Base-by-base conservation (phyloP, 352 stramenopile species). In the Phytophthora sansomeana region DNA sequence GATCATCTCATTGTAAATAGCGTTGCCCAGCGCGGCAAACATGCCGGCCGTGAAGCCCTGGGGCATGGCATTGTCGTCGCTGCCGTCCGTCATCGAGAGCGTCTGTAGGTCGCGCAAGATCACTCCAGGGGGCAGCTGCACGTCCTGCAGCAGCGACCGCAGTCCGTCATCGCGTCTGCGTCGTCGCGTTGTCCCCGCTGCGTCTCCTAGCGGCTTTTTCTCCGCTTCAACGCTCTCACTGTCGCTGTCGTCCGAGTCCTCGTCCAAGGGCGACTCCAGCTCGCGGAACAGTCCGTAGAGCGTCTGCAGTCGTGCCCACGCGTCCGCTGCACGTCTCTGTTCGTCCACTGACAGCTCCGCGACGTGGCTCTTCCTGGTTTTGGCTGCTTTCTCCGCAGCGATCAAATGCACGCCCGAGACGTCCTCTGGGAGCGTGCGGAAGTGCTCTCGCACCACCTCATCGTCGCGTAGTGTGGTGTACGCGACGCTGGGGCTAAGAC, bases 21-120 rank as follows among this genome's bases (percentile, higher is more conserved):
- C 83, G 56, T 90, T 78, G n/a, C 85, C 85, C 17, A 94, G 58
- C 42, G 75, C 72, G 7, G 67, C 66, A 55, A 94, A 94, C 83
- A 91, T 90, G 29, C 80, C 67, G 16, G 85, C 63, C 28, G 83
- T 88, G 60, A 94, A 94, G 13, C 85, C 85, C 42, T 91, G 78
- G 0, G 85, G 81, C 56, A 91, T 69, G 29, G 48, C 75, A 32
- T 75, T 62, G 26, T 74, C 48, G 47, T 69, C 55, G 13, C 21
- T 69, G 3, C 26, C 48, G 26, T 75, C 57, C 19, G 53, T 30
- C 47, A 47, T 63, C 28, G 33, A 61, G 76, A 93, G 74, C 54
- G 72, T 74, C 55, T 83, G 51, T 30, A 92, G 58, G 42, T 93
- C 81, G 30, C 78, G 72, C 41, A 90, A 52, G 24, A 85, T 70